These are phyloP conservation scores for Pestalotiopsis sp. DNA, from an alignment of 2,329 filamentous ascomycete species.

Conservation along the genomic window DNA sequence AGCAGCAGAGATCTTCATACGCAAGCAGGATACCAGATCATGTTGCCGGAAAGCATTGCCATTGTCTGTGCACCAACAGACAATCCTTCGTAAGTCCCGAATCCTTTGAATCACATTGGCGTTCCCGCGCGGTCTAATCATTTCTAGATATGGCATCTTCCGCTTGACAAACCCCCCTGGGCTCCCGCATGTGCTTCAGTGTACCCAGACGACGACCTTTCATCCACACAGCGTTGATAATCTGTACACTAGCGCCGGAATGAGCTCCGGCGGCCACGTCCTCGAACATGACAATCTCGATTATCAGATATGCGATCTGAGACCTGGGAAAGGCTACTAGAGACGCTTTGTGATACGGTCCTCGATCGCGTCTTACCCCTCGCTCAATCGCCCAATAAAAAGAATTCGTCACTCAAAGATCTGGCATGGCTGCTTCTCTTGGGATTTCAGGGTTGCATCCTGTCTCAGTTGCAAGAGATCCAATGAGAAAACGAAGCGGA, in stretches of 20 bases:
- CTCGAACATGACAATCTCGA: slow-evolving; percentile 68
- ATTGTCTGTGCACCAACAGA: slow-evolving; percentile 93
- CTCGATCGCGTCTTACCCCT: not conserved
- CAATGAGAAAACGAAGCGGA: not conserved
- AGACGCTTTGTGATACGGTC: not conserved
- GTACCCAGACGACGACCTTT: slow-evolving; percentile 78
- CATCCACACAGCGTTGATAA: slow-evolving; percentile 72
- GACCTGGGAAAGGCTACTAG: slow-evolving; percentile 32
- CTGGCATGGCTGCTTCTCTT: slow-evolving; percentile 3
- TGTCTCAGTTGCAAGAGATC: not conserved
- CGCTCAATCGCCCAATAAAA: not conserved
- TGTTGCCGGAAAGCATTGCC: slow-evolving; percentile 94
- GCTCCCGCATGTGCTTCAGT: slow-evolving; percentile 80
- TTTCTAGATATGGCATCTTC: slow-evolving; percentile 80
- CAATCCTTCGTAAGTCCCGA: slow-evolving; percentile 67
- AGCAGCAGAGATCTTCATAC: slow-evolving; percentile 93
- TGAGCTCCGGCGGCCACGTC: slow-evolving; percentile 70
- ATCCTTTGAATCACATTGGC: not conserved
- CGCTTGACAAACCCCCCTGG: slow-evolving; percentile 92
- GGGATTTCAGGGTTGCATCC: not conserved
- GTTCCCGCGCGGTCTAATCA: not conserved
- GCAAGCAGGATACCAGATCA: slow-evolving; percentile 90
- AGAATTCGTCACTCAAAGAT: not conserved
- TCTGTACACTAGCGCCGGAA: slow-evolving; percentile 75
- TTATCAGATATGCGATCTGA: slow-evolving; percentile 59